Evolutionary conservation across 352 stramenopile genomes (phyloP), one percentile per base, ranked within the genome.

Genomic region (Pythium scleroteichum): DNA sequence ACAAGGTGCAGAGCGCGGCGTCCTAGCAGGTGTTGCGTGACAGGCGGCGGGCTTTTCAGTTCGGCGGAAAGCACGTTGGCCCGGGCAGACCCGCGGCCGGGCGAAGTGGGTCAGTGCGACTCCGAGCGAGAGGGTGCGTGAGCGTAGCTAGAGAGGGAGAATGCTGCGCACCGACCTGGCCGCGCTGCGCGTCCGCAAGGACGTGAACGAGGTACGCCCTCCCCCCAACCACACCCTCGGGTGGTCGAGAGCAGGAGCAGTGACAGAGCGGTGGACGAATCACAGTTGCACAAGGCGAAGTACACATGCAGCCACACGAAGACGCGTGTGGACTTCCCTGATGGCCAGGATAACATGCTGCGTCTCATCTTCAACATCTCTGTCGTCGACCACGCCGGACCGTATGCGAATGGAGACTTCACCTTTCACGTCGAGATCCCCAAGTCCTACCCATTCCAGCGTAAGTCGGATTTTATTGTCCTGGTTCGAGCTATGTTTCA

Each of bases 161-260:
- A 59, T 62, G 69, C 85, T 92, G 76, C 82, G 78, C 40, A 90
- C 83, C 32, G 85, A 95, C 55, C 78, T 93, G 35, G 83, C 82
- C 20, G 79, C 80, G 19, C 65, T 95, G 27, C 85, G 85, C 24
- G 83, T 95, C 45, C 80, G 84, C 27, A 95, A 95, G 66, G 85
- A 95, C 52, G 78, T 95, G 17, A 95, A 93, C 50, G 85, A 95
- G 73, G 85, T 93, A n/a, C n/a, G n/a, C n/a, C n/a, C n/a, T n/a
- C n/a, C n/a, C n/a, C n/a, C n/a, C n/a, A n/a, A n/a, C n/a, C n/a
- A n/a, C n/a, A n/a, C n/a, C n/a, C n/a, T n/a, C n/a, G n/a, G n/a
- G n/a, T n/a, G n/a, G n/a, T n/a, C n/a, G n/a, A n/a, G n/a, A n/a
- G n/a, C n/a, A n/a, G n/a, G 29, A 35, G 29, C 29, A 35, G 5